Evolutionary conservation across 1,284 basidiomycete genomes (phyloP).

Genomic region (Microbotryum lychnidis-dioicae): DNA sequence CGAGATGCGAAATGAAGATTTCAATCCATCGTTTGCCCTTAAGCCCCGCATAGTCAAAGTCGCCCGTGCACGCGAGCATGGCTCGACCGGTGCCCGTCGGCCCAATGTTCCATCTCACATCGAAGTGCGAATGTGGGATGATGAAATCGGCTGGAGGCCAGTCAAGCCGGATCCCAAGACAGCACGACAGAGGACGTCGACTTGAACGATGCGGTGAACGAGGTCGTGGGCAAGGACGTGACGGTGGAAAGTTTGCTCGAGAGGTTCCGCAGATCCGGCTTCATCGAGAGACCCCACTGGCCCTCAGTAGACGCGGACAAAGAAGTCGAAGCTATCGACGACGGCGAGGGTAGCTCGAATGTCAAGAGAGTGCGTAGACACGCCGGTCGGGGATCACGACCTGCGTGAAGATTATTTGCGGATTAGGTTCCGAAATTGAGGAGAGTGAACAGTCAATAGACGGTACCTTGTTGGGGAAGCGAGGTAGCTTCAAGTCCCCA

Average conservation of each 20-base stretch:
- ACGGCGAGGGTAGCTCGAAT: slow-evolving; percentile 7
- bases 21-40: slow-evolving; percentile 15
- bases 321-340: background rate
- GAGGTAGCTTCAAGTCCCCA: slow-evolving; percentile 8
- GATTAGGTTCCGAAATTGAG: background rate
- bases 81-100: background rate
- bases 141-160: background rate
- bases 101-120: slow-evolving; percentile 5
- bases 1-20: background rate
- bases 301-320: background rate
- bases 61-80: background rate
- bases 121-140: background rate
- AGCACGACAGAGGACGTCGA: slow-evolving; percentile 3
- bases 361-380: slow-evolving; percentile 17
- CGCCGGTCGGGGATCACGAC: slow-evolving; percentile 12
- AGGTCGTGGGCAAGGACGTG: background rate
- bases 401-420: background rate
- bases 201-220: slow-evolving; percentile 18
- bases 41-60: slow-evolving; percentile 6
- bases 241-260: background rate
- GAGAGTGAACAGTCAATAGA: background rate
- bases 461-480: slow-evolving; percentile 19
- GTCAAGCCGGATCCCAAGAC: slow-evolving; percentile 8
- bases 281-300: slow-evolving; percentile 21
- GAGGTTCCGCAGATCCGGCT: slow-evolving; percentile 7